Conservation (phyloP, 805 yeast genomes). For the Peterozyma toletana region DNA sequence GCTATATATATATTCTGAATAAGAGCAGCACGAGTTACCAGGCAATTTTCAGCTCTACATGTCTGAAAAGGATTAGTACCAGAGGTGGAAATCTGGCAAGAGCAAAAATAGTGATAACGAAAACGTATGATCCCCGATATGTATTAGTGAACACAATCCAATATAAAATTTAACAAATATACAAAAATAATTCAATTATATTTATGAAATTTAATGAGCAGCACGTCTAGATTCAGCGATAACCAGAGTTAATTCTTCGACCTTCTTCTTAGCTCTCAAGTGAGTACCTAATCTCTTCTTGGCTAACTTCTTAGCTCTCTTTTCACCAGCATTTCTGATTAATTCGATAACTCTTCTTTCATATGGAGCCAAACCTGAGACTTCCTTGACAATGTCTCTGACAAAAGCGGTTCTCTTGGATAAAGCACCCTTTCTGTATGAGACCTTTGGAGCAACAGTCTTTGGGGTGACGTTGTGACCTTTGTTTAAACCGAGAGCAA, state of each 20-base stretch:
- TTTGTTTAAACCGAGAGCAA: conserved; percentile 98
- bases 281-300: conserved; percentile 99
- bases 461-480: conserved; percentile 93
- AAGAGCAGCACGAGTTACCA: no score
- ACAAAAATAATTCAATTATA: conserved; percentile 1
- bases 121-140: not conserved
- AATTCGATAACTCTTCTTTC: conserved; percentile 99
- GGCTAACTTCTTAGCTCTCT: conserved; percentile 99
- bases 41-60: no score
- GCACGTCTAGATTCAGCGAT: conserved; percentile 90
- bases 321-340: conserved; percentile 99
- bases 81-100: no score
- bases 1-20: no score
- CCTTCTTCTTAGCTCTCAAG: conserved; percentile 99
- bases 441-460: conserved; percentile 80
- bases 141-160: conserved; percentile 1
- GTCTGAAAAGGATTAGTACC: no score
- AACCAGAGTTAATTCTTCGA: conserved; percentile 95
- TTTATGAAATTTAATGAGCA: conserved; percentile 42
- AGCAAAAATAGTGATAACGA: no score
- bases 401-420: conserved; percentile 96
- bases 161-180: not conserved
- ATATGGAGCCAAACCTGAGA: conserved; percentile 98
- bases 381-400: conserved; percentile 93
- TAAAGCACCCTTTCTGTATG: conserved; percentile 94